Evolutionary conservation across 768 basidiomycete species (phyloP).

Genomic region (Sarcomyxa edulis): DNA sequence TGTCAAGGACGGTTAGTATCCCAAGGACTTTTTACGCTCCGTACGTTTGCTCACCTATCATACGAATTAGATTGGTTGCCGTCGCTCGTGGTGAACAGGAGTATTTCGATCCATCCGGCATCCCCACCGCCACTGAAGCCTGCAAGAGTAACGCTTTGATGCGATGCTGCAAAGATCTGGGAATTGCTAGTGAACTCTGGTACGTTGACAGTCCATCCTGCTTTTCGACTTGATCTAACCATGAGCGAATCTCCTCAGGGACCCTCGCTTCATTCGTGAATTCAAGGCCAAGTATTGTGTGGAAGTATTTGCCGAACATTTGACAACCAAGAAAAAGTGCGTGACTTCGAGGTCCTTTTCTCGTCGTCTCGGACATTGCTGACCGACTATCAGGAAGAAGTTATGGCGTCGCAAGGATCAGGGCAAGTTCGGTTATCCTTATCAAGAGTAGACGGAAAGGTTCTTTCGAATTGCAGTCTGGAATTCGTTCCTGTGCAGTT

Average conservation of each 20-base stretch:
- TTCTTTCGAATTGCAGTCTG: too few species aligned
- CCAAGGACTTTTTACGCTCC: not conserved
- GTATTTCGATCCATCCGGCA: slow-evolving; percentile 87
- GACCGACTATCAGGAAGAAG: slow-evolving; percentile 60
- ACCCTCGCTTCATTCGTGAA: slow-evolving; percentile 90
- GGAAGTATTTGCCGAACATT: slow-evolving; percentile 83
- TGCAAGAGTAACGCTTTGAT: slow-evolving; percentile 97
- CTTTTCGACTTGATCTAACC: not conserved
- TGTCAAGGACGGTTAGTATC: slow-evolving; percentile 78
- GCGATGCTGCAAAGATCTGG: slow-evolving; percentile 96
- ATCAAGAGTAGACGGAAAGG: slow-evolving; percentile 68
- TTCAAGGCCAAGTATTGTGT: slow-evolving; percentile 83
- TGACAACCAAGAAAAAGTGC: slow-evolving; percentile 86
- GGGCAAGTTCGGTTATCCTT: slow-evolving; percentile 84
- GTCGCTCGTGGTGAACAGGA: slow-evolving; percentile 95
- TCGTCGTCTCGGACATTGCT: slow-evolving; percentile 7
- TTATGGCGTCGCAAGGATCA: slow-evolving; percentile 87
- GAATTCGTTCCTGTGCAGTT: too few species aligned
- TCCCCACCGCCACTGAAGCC: slow-evolving; percentile 91
- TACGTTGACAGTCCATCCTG: slow-evolving; percentile 26
- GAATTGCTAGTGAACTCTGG: slow-evolving; percentile 96
- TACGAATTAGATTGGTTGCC: slow-evolving; percentile 62
- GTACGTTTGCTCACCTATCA: not conserved
- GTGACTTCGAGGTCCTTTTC: slow-evolving; percentile 21
- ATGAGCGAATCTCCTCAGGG: slow-evolving; percentile 49